Conservation (phyloP, 345 rosid species). For the Mallotus nudiflorus region DNA sequence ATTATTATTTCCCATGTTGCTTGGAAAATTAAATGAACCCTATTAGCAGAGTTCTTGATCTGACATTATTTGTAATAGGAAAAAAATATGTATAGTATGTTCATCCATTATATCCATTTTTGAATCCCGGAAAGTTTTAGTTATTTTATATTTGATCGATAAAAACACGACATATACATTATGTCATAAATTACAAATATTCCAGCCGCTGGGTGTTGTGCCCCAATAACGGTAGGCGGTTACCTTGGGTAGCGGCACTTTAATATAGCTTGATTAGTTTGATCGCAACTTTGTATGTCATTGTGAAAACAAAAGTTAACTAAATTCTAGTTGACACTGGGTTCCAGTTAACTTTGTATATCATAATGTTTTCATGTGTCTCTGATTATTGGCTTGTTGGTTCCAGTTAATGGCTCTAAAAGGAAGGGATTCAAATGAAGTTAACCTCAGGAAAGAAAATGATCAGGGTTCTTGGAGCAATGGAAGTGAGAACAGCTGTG, state of each 20-base stretch:
- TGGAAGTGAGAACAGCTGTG: slow-evolving; percentile 61
- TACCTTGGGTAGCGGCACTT: neutral
- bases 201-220: too few species aligned
- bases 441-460: slow-evolving; percentile 52
- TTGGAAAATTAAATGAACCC: too few species aligned
- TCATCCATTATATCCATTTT: too few species aligned
- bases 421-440: slow-evolving; percentile 51
- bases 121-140: too few species aligned
- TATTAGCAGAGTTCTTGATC: too few species aligned
- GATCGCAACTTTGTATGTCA: slow-evolving; percentile 18
- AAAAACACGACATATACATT: too few species aligned
- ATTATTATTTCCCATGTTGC: too few species aligned
- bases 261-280: neutral
- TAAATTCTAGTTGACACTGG: slow-evolving; percentile 19
- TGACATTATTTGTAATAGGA: too few species aligned
- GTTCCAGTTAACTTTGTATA: slow-evolving; percentile 8
- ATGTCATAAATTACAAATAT: too few species aligned
- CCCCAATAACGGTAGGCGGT: too few species aligned
- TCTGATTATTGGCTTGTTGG: neutral
- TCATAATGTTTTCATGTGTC: neutral
- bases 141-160: too few species aligned
- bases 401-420: slow-evolving; percentile 59
- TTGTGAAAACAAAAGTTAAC: slow-evolving; percentile 26
- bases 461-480: slow-evolving; percentile 71
- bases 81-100: too few species aligned